These are phyloP conservation scores for Aspergillus sp. DNA, from an alignment of 2,329 filamentous ascomycete genomes.

Conservation along the genomic window DNA sequence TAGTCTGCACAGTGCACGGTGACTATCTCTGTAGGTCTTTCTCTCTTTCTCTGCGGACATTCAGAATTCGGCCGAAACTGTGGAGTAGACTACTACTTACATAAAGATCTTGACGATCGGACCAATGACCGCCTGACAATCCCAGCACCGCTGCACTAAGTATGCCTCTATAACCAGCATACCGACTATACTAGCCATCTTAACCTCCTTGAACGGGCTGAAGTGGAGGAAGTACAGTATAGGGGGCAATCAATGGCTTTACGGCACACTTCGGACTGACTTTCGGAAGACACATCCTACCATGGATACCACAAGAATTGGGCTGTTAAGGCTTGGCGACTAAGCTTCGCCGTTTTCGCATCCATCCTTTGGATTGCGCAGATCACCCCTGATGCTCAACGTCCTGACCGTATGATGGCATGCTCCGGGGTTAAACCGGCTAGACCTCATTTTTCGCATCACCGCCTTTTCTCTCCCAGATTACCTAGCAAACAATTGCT, in stretches of 20 bases:
- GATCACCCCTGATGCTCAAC: slow-evolving; percentile 12
- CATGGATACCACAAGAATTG: neutral
- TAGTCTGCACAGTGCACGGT: neutral
- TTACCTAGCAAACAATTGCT: neutral
- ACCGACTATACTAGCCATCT: neutral
- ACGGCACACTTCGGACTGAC: neutral
- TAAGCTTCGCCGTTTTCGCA: slow-evolving; percentile 13
- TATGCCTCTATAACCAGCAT: neutral
- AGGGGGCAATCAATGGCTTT: neutral
- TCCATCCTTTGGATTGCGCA: slow-evolving; percentile 11
- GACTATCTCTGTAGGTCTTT: neutral
- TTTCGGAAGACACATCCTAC: neutral
- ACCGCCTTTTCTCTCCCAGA: neutral
- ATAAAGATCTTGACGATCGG: neutral
- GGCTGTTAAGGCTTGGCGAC: neutral
- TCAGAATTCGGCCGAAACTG: slow-evolving; percentile 17
- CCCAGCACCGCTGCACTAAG: neutral
- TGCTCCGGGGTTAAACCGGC: neutral
- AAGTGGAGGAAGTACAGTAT: neutral
- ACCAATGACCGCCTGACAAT: neutral
- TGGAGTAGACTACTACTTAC: slow-evolving; percentile 5
- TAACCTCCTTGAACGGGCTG: neutral
- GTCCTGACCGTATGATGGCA: slow-evolving; percentile 4
- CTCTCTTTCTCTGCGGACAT: neutral
- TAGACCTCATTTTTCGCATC: neutral